Percentiles rank a stretch among this genome's conserved stretches.
These are phyloP conservation scores for Proliferodiscus dingleyae DNA, from an alignment of 2,329 filamentous ascomycete genomes.

Conservation along the genomic window DNA sequence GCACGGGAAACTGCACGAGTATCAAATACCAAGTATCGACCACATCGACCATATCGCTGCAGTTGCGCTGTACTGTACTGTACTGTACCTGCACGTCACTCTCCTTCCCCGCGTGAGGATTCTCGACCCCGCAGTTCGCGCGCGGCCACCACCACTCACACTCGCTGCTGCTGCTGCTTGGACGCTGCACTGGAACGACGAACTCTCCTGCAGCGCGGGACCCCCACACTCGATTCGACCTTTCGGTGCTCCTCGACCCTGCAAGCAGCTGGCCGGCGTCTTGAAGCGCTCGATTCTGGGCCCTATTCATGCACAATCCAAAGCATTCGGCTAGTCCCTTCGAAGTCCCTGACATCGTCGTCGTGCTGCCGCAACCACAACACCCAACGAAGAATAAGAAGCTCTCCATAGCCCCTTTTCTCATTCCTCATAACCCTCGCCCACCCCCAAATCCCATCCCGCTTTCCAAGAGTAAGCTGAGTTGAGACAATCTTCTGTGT, in stretches of 20 bases:
- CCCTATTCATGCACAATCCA: constrained; percentile 19
- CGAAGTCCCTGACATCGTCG: constrained; percentile 7
- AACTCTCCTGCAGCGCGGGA: too few relatives aligned
- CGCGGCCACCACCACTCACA: too few relatives aligned
- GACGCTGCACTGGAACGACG: too few relatives aligned
- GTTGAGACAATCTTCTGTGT: constrained; percentile 20
- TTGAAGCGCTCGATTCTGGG: not conserved
- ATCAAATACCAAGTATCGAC: too few relatives aligned
- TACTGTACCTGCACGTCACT: too few relatives aligned
- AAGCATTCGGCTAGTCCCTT: constrained; percentile 18
- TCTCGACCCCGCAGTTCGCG: constrained; percentile 1
- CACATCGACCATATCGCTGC: too few relatives aligned
- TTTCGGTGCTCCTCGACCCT: too few relatives aligned
- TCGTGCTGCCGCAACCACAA: not conserved
- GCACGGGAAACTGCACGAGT: too few relatives aligned
- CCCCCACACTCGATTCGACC: not conserved
- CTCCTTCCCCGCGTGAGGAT: not conserved
- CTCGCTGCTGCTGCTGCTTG: too few relatives aligned
- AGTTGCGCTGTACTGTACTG: too few relatives aligned
- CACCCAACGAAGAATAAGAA: constrained; percentile 17
- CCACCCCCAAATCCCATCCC: not conserved
- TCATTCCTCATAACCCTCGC: not conserved
- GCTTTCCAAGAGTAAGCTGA: constrained; percentile 14
- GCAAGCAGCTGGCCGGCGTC: not conserved
- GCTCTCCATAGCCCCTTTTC: constrained; percentile 9